Evolutionary conservation across 1,139 yeast genomes (phyloP).

Genomic region (Candida gigantensis): DNA sequence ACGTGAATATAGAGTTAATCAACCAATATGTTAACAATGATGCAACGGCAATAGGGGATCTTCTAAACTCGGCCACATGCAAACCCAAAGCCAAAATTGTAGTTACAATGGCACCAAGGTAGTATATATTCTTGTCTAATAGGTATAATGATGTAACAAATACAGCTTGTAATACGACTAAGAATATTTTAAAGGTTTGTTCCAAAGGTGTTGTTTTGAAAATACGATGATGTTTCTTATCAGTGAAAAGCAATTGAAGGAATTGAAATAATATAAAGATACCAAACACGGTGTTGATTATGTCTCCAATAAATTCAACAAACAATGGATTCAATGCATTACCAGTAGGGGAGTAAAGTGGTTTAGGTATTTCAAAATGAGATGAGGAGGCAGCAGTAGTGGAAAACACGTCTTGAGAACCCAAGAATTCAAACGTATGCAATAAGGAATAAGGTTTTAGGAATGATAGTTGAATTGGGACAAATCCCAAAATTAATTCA

Average conservation of each 20-base stretch:
- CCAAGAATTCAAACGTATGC: constrained; percentile 13
- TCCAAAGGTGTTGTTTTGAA: constrained; percentile 11
- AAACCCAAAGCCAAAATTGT: constrained; percentile 29
- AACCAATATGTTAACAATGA: constrained; percentile 36
- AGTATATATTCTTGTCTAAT: constrained; percentile 8
- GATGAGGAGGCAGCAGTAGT: not conserved
- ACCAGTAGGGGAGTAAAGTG: constrained; percentile 14
- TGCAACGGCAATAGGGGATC: constrained; percentile 28
- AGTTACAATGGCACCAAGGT: constrained; percentile 12
- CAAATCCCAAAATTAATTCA: constrained; percentile 8
- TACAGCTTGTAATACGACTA: constrained; percentile 10
- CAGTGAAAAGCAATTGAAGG: constrained; percentile 6
- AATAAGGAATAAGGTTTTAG: constrained; percentile 13
- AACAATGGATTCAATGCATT: constrained; percentile 38
- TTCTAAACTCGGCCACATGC: constrained; percentile 36
- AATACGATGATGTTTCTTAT: constrained; percentile 8
- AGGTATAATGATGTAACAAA: constrained; percentile 7
- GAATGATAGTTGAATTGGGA: constrained; percentile 11
- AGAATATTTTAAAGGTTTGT: constrained; percentile 13
- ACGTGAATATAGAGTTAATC: constrained; percentile 18
- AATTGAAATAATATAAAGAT: constrained; percentile 21
- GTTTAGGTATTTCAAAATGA: constrained; percentile 11
- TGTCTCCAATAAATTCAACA: constrained; percentile 22
- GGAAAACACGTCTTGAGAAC: not conserved
- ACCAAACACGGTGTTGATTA: constrained; percentile 15